Conservation (phyloP, 495 filamentous ascomycete species). For the Neurospora sp. region DNA sequence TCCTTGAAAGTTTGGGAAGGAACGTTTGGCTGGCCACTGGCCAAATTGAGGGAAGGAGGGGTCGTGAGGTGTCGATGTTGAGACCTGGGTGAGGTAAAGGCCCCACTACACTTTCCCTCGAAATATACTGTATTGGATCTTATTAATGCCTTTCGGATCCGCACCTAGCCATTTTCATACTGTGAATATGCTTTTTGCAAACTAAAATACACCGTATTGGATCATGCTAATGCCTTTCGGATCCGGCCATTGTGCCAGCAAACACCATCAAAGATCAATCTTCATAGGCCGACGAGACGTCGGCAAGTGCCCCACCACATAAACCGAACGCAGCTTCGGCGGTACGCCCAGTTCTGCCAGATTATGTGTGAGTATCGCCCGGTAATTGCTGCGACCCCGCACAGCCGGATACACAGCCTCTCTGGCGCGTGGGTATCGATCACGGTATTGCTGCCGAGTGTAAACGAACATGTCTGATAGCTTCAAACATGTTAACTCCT, state of each 20-base stretch:
- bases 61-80: too few relatives aligned
- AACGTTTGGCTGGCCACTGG: not conserved
- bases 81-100: too few relatives aligned
- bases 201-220: too few relatives aligned
- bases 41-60: not conserved
- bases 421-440: not conserved
- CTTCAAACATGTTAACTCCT: not conserved
- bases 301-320: not conserved
- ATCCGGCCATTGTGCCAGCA: not conserved
- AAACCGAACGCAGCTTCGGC: not conserved
- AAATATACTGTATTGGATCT: too few relatives aligned
- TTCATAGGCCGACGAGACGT: not conserved
- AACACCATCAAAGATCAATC: not conserved
- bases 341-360: not conserved
- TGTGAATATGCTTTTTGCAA: too few relatives aligned
- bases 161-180: too few relatives aligned
- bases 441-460: not conserved
- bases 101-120: too few relatives aligned
- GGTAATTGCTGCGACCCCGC: not conserved
- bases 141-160: too few relatives aligned
- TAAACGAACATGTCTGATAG: not conserved
- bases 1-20: not conserved
- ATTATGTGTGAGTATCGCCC: not conserved
- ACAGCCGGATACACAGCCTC: not conserved
- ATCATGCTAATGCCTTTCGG: too few relatives aligned